phyloP scores from a whole-genome alignment of 352 stramenopile species.

The Globisporangium irregulare region DNA sequence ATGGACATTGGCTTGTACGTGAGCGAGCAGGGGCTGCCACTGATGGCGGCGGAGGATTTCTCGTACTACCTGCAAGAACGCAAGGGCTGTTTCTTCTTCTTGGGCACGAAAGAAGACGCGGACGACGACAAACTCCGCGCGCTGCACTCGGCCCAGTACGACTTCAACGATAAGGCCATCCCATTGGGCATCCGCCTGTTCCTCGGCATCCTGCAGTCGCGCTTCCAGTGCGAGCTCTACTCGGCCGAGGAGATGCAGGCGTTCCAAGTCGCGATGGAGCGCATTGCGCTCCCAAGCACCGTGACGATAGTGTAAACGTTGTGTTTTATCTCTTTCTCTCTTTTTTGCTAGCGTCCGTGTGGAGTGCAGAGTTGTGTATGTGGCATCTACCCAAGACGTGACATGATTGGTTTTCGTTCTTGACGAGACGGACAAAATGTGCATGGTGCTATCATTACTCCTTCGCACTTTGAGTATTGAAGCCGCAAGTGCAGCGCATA shows the following conservation, averaged over 20 bases:
- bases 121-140: conserved; percentile 54
- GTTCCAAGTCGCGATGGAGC: conserved; percentile 78
- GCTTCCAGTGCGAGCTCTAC: conserved; percentile 65
- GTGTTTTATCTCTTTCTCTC: background rate
- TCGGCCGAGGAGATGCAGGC: conserved; percentile 66
- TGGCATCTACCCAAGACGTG: too few species aligned
- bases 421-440: too few species aligned
- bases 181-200: conserved; percentile 83
- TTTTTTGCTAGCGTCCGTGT: background rate
- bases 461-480: too few species aligned
- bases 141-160: conserved; percentile 77
- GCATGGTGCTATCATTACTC: too few species aligned
- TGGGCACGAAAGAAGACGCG: conserved; percentile 71
- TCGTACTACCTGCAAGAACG: conserved; percentile 84
- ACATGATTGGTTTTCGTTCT: too few species aligned
- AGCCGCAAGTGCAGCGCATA: too few species aligned
- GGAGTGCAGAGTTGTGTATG: background rate
- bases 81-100: conserved; percentile 85
- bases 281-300: conserved; percentile 39
- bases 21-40: conserved; percentile 73
- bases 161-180: conserved; percentile 85
- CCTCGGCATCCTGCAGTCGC: conserved; percentile 65
- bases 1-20: conserved; percentile 74
- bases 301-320: conserved; percentile 34
- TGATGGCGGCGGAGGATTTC: conserved; percentile 96